phyloP scores from a whole-genome alignment of 2,329 filamentous ascomycete species.

The Fusarium heterosporum region DNA sequence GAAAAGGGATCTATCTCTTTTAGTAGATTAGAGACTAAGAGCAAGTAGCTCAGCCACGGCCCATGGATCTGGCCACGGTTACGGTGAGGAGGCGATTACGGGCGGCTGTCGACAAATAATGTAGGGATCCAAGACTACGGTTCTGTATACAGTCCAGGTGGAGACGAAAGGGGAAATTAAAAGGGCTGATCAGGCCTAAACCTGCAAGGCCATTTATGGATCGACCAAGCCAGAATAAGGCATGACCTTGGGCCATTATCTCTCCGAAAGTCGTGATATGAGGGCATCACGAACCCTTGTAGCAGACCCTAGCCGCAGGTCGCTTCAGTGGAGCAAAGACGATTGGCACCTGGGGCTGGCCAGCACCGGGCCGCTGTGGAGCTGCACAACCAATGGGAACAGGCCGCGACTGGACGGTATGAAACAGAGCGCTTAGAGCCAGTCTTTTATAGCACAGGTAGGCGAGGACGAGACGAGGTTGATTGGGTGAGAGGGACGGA shows the following conservation, averaged over 20 bases:
- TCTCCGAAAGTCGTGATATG: conserved; percentile 17
- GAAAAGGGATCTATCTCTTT: conserved; percentile 27
- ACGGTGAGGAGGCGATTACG: not conserved
- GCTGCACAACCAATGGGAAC: conserved; percentile 35
- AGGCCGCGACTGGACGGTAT: conserved; percentile 31
- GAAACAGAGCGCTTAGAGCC: conserved; percentile 46
- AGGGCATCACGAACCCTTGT: conserved; percentile 30
- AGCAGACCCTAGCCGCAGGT: conserved; percentile 36
- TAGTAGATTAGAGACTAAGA: conserved; percentile 16
- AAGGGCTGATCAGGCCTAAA: conserved; percentile 38
- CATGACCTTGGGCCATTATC: conserved; percentile 8
- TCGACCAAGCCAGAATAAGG: conserved; percentile 18
- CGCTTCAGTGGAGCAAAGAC: conserved; percentile 31
- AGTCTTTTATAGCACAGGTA: conserved; percentile 15
- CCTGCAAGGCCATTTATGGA: conserved; percentile 21
- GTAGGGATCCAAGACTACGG: conserved; percentile 17
- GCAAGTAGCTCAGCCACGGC: conserved; percentile 26
- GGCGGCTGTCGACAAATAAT: conserved; percentile 31
- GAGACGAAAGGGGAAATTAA: conserved; percentile 26
- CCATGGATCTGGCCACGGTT: conserved; percentile 4
- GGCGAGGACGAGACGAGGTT: conserved; percentile 15
- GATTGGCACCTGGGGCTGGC: conserved; percentile 37
- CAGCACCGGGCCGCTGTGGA: conserved; percentile 34
- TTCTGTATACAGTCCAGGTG: conserved; percentile 18
- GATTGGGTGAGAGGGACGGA: conserved; percentile 26